Conservation (phyloP, 305 asterid species). For the Caryopteris hybrid region DNA sequence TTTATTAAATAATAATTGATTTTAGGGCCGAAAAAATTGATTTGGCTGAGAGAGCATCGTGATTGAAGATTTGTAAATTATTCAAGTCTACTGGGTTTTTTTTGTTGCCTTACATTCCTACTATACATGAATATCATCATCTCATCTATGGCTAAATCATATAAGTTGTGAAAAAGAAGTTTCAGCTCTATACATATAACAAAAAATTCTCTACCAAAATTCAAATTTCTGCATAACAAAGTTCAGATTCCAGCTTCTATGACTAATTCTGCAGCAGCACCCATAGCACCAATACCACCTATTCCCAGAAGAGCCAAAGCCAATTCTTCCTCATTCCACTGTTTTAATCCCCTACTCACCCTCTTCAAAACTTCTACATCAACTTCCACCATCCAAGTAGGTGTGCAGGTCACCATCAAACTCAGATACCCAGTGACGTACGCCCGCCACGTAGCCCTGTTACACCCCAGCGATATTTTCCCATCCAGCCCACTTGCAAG, state of each 20-base stretch:
- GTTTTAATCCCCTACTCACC: slow-evolving; percentile 70
- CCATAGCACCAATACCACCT: slow-evolving; percentile 81
- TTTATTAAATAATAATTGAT: too few species aligned
- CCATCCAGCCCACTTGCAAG: slow-evolving; percentile 77
- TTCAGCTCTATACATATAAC: background rate
- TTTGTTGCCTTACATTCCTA: background rate
- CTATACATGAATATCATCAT: background rate
- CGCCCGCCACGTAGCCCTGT: slow-evolving; percentile 71
- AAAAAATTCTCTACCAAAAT: background rate
- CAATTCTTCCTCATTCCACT: slow-evolving; percentile 85
- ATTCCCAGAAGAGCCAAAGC: slow-evolving; percentile 71
- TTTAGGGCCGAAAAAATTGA: too few species aligned
- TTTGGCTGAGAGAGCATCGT: too few species aligned
- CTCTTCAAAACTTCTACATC: slow-evolving; percentile 67
- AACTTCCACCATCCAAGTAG: slow-evolving; percentile 80
- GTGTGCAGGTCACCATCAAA: slow-evolving; percentile 80
- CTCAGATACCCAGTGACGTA: slow-evolving; percentile 67
- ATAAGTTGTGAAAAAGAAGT: background rate
- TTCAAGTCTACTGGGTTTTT: background rate
- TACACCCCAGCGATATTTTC: slow-evolving; percentile 80
- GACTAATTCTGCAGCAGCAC: slow-evolving; percentile 91
- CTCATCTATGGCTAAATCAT: background rate
- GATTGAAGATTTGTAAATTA: too few species aligned
- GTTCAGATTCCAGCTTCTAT: slow-evolving; percentile 44
- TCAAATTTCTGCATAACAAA: background rate